Base-by-base conservation (phyloP, 306 rosid species). In the Styphnolobium japonicum region DNA sequence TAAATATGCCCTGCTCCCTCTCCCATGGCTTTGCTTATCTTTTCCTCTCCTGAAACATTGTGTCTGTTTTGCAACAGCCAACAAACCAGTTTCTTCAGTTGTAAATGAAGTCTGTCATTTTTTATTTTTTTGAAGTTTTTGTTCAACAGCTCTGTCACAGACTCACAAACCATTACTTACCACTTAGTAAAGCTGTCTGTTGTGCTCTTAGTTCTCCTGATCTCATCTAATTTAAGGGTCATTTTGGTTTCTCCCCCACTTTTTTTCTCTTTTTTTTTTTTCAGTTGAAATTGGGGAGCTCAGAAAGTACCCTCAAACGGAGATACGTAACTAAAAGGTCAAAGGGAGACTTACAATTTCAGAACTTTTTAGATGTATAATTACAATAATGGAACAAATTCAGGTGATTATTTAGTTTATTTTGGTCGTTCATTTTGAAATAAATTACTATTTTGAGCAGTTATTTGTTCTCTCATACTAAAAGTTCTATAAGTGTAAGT, bases 1-100 rank as follows among this genome's bases (percentile, higher is more conserved):
- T 77, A 48, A 45, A 70, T 72, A 82, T 45, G 0, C 23, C 61
- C n/a, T 84, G 87, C 48, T 68, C 80, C 79, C 76, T 80, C 75
- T 40, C 51, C 66, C 25, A 14, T 61, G 71, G 19, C 58, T 77
- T 84, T 74, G 58, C 61, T 25, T 48, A 16, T 64, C 42, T 67
- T 70, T 71, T 33, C 16, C 48, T 22, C 52, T 16, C 58, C 71
- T 10, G 36, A 71, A 14, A 49, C 21, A 34, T 37, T 25, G 56
- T 75, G 34, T 67, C 21, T 74, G 77, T 62, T 61, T 67, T 73
- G 56, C 67, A 81, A 79, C 84, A 51, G 78, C 76, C 76, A 72
- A 51, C 80, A 76, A 65, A 22, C 64, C 65, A 14, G 22, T 56
- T 57, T 23, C 53, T 63, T 39, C 25, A 25, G 22, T 71, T 16